These are phyloP conservation scores for Penicillium salamii DNA, from an alignment of 495 filamentous ascomycete species.

Conservation along the genomic window DNA sequence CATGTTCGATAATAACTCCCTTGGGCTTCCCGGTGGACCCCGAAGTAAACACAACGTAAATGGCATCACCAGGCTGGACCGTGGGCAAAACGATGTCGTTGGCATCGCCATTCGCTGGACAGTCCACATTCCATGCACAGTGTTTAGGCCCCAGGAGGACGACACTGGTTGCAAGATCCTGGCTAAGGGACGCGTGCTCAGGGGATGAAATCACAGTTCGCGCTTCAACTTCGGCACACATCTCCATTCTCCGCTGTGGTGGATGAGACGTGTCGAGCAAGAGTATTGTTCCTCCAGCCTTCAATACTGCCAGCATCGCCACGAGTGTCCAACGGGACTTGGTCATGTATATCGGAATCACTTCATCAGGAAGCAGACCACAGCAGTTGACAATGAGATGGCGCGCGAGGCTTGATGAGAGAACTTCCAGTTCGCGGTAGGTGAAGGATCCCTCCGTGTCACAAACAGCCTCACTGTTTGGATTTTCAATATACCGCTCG, in stretches of 20 bases:
- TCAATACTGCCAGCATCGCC: constrained; percentile 41
- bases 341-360: constrained; percentile 44
- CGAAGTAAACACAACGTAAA: not conserved
- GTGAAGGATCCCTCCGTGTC: constrained; percentile 51
- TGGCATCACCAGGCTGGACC: too few species aligned
- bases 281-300: constrained; percentile 16
- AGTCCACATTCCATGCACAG: too few species aligned
- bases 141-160: too few species aligned
- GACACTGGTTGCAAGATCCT: too few species aligned
- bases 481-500: not conserved
- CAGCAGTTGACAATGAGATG: constrained; percentile 12
- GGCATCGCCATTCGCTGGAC: too few species aligned
- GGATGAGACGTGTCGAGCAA: not conserved
- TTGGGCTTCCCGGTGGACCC: not conserved
- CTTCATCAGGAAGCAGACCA: constrained; percentile 28
- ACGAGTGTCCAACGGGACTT: constrained; percentile 44
- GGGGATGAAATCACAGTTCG: too few species aligned
- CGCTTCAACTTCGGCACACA: too few species aligned
- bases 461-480: constrained; percentile 11
- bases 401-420: constrained; percentile 20
- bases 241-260: too few species aligned
- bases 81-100: too few species aligned
- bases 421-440: constrained; percentile 42
- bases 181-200: too few species aligned
- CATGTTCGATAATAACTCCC: not conserved